A percentile compares a stretch with the other conserved stretches of the same genome.
Conservation (phyloP, 495 filamentous ascomycete genomes). For the Filosporella fistucella region DNA sequence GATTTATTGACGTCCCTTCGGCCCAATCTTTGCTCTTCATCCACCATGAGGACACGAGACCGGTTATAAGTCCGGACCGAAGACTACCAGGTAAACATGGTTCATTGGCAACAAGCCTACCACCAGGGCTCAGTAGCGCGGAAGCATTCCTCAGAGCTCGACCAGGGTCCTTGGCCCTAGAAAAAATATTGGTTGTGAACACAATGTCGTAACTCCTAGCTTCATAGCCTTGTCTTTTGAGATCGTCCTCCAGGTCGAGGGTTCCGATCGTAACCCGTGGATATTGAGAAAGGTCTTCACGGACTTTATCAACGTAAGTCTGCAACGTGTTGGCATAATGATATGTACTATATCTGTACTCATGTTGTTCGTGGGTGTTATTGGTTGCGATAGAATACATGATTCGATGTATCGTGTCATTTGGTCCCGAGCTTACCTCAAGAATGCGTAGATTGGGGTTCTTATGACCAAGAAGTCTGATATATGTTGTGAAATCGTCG, state of each 20-base stretch:
- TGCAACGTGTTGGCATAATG: slow-evolving; percentile 43
- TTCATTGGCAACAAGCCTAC: slow-evolving; percentile 37
- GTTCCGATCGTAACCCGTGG: too few species aligned
- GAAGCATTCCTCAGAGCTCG: slow-evolving; percentile 41
- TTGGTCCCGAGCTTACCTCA: slow-evolving; percentile 46
- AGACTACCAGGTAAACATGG: too few species aligned
- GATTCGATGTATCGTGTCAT: not conserved
- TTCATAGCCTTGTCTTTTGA: slow-evolving; percentile 39
- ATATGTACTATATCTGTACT: not conserved
- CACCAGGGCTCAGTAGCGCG: slow-evolving; percentile 26
- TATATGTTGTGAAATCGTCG: not conserved
- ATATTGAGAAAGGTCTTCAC: slow-evolving; percentile 3
- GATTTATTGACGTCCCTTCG: too few species aligned
- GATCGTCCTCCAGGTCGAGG: slow-evolving; percentile 46
- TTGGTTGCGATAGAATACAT: too few species aligned
- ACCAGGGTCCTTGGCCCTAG: slow-evolving; percentile 42
- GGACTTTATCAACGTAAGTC: slow-evolving; percentile 41
- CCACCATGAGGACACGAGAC: too few species aligned
- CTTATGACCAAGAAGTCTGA: not conserved
- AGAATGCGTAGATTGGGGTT: not conserved
- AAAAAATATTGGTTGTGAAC: slow-evolving; percentile 47
- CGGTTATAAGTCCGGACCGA: too few species aligned
- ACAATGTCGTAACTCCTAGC: slow-evolving; percentile 42
- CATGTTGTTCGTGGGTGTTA: too few species aligned
- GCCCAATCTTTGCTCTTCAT: too few species aligned